phyloP scores from a whole-genome alignment of 768 basidiomycete species.

The Lentinula aciculospora region DNA sequence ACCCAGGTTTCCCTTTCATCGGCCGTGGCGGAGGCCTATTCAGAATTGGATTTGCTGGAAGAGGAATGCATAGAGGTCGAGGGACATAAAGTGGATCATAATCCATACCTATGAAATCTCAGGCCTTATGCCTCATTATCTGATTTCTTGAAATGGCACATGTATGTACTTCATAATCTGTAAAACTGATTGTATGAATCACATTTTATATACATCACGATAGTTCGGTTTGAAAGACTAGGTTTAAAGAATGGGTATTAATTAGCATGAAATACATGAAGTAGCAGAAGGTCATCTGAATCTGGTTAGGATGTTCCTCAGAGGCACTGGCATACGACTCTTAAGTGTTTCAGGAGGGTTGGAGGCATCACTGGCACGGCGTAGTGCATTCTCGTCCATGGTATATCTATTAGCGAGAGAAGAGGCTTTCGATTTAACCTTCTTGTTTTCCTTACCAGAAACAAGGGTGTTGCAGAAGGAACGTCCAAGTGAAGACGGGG shows the following conservation, averaged over 20 bases:
- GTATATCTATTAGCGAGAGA: constrained; percentile 18
- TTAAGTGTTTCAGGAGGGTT: constrained; percentile 18
- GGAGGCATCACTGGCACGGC: constrained; percentile 19
- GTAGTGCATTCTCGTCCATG: constrained; percentile 27
- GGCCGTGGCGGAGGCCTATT: constrained; percentile 25
- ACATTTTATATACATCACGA: too few relatives aligned
- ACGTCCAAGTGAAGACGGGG: background rate
- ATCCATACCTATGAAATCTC: background rate
- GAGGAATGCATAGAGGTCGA: constrained; percentile 31
- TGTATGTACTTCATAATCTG: background rate
- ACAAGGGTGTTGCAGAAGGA: constrained; percentile 4
- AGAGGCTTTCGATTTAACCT: background rate
- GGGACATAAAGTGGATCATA: constrained; percentile 13
- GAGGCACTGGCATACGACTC: constrained; percentile 40
- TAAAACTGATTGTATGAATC: too few relatives aligned
- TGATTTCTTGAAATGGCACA: background rate
- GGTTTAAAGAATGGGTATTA: too few relatives aligned
- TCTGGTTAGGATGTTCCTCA: constrained; percentile 40
- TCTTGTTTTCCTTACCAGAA: constrained; percentile 8
- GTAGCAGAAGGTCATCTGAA: constrained; percentile 28
- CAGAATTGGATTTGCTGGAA: constrained; percentile 56
- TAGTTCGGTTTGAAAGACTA: background rate
- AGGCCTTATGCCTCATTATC: too few relatives aligned
- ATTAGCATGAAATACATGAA: background rate
- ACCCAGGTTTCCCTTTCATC: background rate